Percentiles rank a stretch among this genome's conserved stretches.
phyloP scores from a whole-genome alignment of 2,329 filamentous ascomycete species.

The Aspergillus brasiliensis region DNA sequence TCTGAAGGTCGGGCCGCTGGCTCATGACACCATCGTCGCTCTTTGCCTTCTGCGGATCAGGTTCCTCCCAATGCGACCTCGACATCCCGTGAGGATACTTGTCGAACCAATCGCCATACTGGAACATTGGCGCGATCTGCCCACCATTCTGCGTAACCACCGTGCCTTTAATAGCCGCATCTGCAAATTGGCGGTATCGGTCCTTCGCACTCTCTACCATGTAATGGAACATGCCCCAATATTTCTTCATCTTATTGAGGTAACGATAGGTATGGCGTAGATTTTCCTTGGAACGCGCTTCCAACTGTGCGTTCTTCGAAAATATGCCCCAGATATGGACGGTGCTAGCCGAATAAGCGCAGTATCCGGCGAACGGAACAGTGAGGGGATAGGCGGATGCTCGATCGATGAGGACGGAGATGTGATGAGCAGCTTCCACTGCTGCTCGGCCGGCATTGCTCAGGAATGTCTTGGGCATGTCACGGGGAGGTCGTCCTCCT shows the following conservation, averaged over 20 bases:
- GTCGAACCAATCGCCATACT: constrained; percentile 98
- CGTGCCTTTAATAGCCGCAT: constrained; percentile 71
- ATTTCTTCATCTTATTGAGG: constrained; percentile 90
- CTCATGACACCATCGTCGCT: constrained; percentile 87
- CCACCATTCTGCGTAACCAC: constrained; percentile 40
- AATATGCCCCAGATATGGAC: constrained; percentile 94
- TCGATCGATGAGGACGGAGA: constrained; percentile 81
- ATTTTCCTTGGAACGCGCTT: constrained; percentile 78
- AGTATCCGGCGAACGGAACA: constrained; percentile 92
- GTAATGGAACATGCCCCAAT: constrained; percentile 98
- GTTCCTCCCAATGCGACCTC: constrained; percentile 78
- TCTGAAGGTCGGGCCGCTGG: constrained; percentile 86
- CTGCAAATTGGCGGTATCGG: constrained; percentile 80
- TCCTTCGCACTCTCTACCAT: constrained; percentile 91
- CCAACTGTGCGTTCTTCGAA: constrained; percentile 75
- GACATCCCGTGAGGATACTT: constrained; percentile 91
- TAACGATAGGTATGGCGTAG: constrained; percentile 87
- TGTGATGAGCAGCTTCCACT: constrained; percentile 80
- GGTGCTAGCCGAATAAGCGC: constrained; percentile 87
- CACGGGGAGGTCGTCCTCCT: constrained; percentile 64
- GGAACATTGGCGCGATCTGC: constrained; percentile 70
- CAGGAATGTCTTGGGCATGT: constrained; percentile 77
- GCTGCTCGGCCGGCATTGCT: constrained; percentile 73
- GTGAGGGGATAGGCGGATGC: constrained; percentile 78
- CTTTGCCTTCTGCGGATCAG: constrained; percentile 71